Base-by-base conservation (phyloP, 257 asterid species). In the Nicotiana tabacum region DNA sequence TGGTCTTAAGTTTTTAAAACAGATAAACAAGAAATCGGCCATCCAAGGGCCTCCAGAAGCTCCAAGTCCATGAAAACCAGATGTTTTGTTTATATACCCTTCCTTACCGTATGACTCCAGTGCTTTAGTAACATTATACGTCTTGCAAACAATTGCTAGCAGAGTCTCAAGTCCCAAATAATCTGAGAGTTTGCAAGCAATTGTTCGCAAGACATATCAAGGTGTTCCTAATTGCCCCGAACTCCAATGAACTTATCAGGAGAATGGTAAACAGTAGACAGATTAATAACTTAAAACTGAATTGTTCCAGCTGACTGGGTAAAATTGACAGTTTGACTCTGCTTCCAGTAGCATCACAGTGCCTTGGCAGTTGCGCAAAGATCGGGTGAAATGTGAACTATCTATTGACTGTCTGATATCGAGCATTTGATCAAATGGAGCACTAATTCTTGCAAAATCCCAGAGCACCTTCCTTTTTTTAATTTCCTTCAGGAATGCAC, bases 111-210 rank as follows among this genome's bases (percentile, higher is more conserved):
- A 91, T 65, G 90, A 77, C 90, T 93, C 98, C 82, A 95, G 87
- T 78, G 90, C 90, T 83, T 88, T 92, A 76, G 88, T 86, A 61
- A 97, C 93, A 65, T 88, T 86, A 65, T 87, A 69, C 0, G 97
- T 88, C 88, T 89, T 92, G 97, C 95, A 95, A 80, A 95, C 98
- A 85, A 93, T 87, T 65, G 96, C 92, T 60, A 92, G 87, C 98
- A 93, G 92, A n/a, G 91, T 89, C 35, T 92, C 97, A 46, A 53
- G 83, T 35, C 97, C 98, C 95, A 92, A 83, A 85, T 87, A 94
- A 82, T 90, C 90, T 0, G 98, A 87, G 53, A 95, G 92, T 43
- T 9, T 9, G 51, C 51, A 43, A 43, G 51, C 51, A 43, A 43
- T 43, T 43, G 51, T 9, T 43, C 0, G 51, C 51, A 43, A 43